phyloP scores from a whole-genome alignment of 257 asterid species.

The Vinca minor region DNA sequence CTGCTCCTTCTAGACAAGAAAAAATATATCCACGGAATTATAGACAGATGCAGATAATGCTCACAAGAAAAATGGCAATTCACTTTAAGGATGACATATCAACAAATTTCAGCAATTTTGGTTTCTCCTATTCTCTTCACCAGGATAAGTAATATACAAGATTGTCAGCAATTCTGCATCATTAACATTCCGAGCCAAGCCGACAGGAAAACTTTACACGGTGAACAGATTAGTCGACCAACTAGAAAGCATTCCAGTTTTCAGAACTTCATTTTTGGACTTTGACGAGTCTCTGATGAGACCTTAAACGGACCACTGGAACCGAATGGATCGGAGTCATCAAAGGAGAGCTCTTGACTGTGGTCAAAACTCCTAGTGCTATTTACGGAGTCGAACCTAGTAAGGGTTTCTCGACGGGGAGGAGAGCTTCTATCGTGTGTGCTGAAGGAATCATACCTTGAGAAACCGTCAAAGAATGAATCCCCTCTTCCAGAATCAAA shows the following conservation, averaged over 20 bases:
- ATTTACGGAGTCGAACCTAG: conserved; percentile 79
- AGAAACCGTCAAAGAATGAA: conserved; percentile 56
- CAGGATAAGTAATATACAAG: background rate
- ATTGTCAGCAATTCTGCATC: background rate
- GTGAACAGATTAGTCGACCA: background rate
- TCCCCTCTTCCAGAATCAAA: conserved; percentile 51
- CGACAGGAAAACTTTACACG: background rate
- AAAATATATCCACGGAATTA: no score
- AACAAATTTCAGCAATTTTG: background rate
- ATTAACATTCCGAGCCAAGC: background rate
- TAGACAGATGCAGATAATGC: background rate
- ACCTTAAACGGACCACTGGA: conserved; percentile 86
- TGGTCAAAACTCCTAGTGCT: conserved; percentile 61
- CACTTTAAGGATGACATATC: no score
- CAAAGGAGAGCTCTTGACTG: conserved; percentile 62
- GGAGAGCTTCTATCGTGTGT: conserved; percentile 44
- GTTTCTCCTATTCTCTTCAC: background rate
- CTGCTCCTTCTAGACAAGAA: no score
- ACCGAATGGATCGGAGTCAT: conserved; percentile 84
- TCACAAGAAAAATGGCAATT: background rate
- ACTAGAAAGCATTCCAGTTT: conserved; percentile 35
- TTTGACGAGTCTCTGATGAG: conserved; percentile 50
- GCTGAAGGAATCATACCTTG: conserved; percentile 74
- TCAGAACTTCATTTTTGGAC: conserved; percentile 43
- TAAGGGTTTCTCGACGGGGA: conserved; percentile 43